A percentile compares a stretch with the other conserved stretches of the same genome.
Evolutionary conservation across 2,329 filamentous ascomycete species (phyloP).

Genomic region (Cercospora beticola): DNA sequence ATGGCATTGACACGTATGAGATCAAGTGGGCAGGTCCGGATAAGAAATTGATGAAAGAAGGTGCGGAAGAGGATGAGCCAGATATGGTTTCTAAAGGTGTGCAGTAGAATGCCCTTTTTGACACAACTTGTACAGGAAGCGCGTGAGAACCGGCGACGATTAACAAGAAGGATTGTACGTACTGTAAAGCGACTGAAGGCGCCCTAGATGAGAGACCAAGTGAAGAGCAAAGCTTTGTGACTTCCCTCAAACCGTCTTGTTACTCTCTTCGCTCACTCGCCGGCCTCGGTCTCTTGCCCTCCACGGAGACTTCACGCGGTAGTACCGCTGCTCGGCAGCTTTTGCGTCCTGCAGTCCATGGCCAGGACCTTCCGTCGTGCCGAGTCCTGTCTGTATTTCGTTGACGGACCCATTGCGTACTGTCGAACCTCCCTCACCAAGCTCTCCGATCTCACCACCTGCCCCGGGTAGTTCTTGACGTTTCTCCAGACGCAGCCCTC

Average conservation of each 20-base stretch:
- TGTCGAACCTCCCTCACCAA: not conserved
- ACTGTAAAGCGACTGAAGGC: not conserved
- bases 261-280: not conserved
- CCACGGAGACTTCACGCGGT: not conserved
- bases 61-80: constrained; percentile 3
- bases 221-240: not conserved
- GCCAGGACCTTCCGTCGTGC: not conserved
- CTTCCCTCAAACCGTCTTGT: not conserved
- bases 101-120: not conserved
- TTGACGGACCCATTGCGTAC: not conserved
- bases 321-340: not conserved
- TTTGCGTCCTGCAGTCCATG: not conserved
- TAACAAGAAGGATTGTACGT: not conserved
- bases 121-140: not conserved
- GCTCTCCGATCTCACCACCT: not conserved
- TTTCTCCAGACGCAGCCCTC: not conserved
- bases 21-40: constrained; percentile 43
- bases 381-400: not conserved
- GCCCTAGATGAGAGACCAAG: not conserved
- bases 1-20: constrained; percentile 42
- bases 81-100: constrained; percentile 12
- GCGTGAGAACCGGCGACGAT: not conserved
- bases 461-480: not conserved
- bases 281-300: not conserved
- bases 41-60: constrained; percentile 32